Percentiles rank a stretch among this genome's conserved stretches.
Evolutionary conservation across 106 monocot genomes (phyloP).

Genomic region (Dendrobium officinale): DNA sequence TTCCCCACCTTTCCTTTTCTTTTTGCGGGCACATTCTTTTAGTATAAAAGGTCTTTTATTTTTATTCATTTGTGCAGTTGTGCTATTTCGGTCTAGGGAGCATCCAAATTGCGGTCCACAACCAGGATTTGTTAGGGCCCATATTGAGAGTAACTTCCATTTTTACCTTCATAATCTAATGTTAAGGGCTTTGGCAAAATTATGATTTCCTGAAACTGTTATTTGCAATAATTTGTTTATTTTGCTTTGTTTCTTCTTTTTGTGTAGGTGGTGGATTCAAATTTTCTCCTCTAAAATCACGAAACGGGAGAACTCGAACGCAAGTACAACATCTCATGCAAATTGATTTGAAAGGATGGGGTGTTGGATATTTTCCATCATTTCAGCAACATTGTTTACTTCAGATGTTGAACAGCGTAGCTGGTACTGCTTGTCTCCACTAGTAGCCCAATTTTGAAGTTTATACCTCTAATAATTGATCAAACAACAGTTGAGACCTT

Average conservation of each 20-base stretch:
- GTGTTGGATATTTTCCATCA: conserved; percentile 61
- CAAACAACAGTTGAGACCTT: neutral
- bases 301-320: conserved; percentile 63
- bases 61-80: conserved; percentile 46
- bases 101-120: conserved; percentile 72
- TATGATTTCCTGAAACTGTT: neutral
- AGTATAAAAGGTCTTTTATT: conserved; percentile 1
- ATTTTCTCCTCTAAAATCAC: conserved; percentile 76
- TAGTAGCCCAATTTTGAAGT: neutral
- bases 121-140: conserved; percentile 84
- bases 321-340: conserved; percentile 98
- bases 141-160: conserved; percentile 60
- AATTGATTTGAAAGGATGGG: conserved; percentile 94
- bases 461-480: neutral
- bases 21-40: conserved; percentile 5
- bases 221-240: neutral
- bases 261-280: conserved; percentile 85
- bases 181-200: neutral
- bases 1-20: neutral
- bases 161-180: neutral
- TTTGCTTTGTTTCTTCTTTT: neutral
- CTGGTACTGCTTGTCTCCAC: conserved; percentile 40
- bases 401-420: conserved; percentile 87
- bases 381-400: conserved; percentile 94
- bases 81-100: conserved; percentile 82